Evolutionary conservation across 148 eudicot species (phyloP).

Genomic region (Chenopodium suecicum): DNA sequence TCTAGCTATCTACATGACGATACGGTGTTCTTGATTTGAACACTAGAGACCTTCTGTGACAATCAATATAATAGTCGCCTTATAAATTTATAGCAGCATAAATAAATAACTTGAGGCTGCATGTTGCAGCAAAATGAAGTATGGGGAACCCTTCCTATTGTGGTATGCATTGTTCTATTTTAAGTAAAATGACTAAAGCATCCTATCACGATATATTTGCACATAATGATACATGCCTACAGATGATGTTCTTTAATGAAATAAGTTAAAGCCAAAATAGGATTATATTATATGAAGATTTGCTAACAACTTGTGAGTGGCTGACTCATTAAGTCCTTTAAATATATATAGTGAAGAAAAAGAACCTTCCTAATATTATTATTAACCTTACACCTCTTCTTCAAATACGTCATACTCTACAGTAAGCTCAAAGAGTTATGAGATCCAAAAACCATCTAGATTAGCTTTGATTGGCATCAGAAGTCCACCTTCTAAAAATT

Average conservation of each 20-base stretch:
- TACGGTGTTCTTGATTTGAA: background rate
- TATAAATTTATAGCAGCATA: background rate
- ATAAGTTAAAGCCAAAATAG: slow-evolving; percentile 4
- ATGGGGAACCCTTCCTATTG: slow-evolving; percentile 1
- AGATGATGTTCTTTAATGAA: slow-evolving; percentile 3
- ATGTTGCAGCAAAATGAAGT: background rate
- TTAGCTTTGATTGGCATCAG: slow-evolving; percentile 36
- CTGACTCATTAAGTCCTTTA: slow-evolving; percentile 21
- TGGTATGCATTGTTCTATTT: background rate
- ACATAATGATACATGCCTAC: slow-evolving; percentile 4
- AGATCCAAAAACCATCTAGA: slow-evolving; percentile 19
- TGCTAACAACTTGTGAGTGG: slow-evolving; percentile 15
- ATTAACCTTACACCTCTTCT: slow-evolving; percentile 18
- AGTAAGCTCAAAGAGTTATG: slow-evolving; percentile 13
- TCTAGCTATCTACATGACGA: slow-evolving; percentile 1
- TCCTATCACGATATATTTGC: background rate
- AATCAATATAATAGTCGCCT: background rate
- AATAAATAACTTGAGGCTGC: background rate
- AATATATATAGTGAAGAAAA: slow-evolving; percentile 11
- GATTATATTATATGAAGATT: slow-evolving; percentile 11
- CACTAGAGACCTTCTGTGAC: background rate
- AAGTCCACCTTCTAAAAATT: slow-evolving; percentile 34
- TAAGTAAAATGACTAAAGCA: slow-evolving; percentile 9
- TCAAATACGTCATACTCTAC: slow-evolving; percentile 22
- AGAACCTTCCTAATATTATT: slow-evolving; percentile 9